Evolutionary conservation across 2,329 filamentous ascomycete genomes (phyloP).

Genomic region (Ceratocystiopsis minuta): DNA sequence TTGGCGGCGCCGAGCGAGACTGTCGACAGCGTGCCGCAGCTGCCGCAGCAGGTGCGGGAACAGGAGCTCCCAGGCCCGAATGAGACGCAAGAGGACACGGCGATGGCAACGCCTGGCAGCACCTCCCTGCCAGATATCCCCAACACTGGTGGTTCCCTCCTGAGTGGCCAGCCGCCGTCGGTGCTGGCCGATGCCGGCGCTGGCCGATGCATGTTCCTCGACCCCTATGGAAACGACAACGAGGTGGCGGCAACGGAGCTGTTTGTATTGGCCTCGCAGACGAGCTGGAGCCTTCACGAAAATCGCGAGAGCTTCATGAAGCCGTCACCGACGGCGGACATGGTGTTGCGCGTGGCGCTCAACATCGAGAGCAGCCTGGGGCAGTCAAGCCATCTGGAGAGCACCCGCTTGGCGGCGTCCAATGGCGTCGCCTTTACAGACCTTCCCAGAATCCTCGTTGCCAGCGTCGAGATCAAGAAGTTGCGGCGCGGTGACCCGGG

Average conservation of each 20-base stretch:
- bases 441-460: too few relatives aligned
- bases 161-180: too few relatives aligned
- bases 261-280: constrained; percentile 16
- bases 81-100: not conserved
- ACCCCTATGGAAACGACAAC: constrained; percentile 54
- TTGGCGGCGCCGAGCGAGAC: constrained; percentile 40
- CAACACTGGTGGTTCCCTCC: too few relatives aligned
- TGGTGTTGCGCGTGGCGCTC: constrained; percentile 57
- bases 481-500: constrained; percentile 33
- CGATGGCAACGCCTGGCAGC: not conserved
- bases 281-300: constrained; percentile 21
- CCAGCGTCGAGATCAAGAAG: constrained; percentile 5
- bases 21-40: constrained; percentile 30
- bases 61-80: too few relatives aligned
- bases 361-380: constrained; percentile 60
- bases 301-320: constrained; percentile 34
- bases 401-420: constrained; percentile 14
- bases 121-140: too few relatives aligned
- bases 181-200: too few relatives aligned
- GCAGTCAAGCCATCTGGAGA: constrained; percentile 8
- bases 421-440: too few relatives aligned
- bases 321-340: constrained; percentile 44
- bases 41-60: not conserved
- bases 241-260: constrained; percentile 48
- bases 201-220: constrained; percentile 50